These are phyloP conservation scores for Pyricularia grisea DNA, from an alignment of 2,329 filamentous ascomycete genomes.

Conservation along the genomic window DNA sequence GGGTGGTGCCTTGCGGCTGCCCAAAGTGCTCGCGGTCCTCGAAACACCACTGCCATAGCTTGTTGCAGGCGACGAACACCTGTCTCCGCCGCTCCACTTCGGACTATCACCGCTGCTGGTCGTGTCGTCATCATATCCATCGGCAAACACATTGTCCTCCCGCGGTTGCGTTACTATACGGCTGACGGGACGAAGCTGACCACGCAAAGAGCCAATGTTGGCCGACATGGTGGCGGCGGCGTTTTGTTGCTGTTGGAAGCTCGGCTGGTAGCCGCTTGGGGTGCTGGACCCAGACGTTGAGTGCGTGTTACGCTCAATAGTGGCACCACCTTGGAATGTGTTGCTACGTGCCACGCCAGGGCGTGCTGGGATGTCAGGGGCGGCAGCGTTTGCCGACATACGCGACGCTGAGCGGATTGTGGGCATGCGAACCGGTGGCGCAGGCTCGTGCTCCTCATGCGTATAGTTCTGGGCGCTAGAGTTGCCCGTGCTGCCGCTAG, in stretches of 20 bases:
- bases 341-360: slow-evolving; percentile 26
- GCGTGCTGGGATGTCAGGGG: slow-evolving; percentile 24
- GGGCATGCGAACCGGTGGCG: slow-evolving; percentile 32
- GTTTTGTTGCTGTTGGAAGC: slow-evolving; percentile 1
- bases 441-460: slow-evolving; percentile 21
- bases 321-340: slow-evolving; percentile 26
- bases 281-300: slow-evolving; percentile 2
- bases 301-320: slow-evolving; percentile 4
- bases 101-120: slow-evolving; percentile 39
- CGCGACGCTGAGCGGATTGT: slow-evolving; percentile 26
- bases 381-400: slow-evolving; percentile 12
- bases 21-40: slow-evolving; percentile 29
- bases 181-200: slow-evolving; percentile 34
- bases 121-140: slow-evolving; percentile 36
- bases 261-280: slow-evolving; percentile 6
- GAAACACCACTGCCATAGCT: slow-evolving; percentile 42
- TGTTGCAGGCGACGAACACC: slow-evolving; percentile 45
- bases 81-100: slow-evolving; percentile 31
- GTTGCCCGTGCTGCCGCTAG: slow-evolving; percentile 23
- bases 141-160: slow-evolving; percentile 35
- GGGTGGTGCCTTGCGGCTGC: slow-evolving; percentile 29
- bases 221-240: slow-evolving; percentile 4
- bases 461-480: slow-evolving; percentile 22
- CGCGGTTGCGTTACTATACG: slow-evolving; percentile 30
- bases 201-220: slow-evolving; percentile 27